These are phyloP conservation scores for Diospyros kaki DNA, from an alignment of 148 eudicot genomes.

Conservation along the genomic window DNA sequence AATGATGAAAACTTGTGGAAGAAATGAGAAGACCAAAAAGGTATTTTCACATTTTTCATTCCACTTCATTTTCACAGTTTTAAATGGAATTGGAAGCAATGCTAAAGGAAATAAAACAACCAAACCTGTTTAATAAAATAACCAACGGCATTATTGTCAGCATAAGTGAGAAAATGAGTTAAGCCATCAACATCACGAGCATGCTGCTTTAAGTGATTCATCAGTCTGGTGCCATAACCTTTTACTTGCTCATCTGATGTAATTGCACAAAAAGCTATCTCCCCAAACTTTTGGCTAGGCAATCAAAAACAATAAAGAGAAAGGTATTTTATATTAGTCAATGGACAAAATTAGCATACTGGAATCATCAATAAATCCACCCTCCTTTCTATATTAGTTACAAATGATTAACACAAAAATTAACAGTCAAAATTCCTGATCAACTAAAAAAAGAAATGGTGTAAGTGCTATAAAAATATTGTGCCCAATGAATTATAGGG, in stretches of 20 bases:
- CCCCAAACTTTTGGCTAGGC: constrained; percentile 93
- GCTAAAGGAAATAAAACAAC: not conserved
- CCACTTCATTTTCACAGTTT: too few relatives aligned
- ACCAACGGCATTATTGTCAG: constrained; percentile 99
- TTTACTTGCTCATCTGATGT: constrained; percentile 97
- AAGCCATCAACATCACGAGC: constrained; percentile 95
- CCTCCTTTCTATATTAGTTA: not conserved
- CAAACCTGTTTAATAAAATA: constrained; percentile 91
- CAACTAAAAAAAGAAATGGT: not conserved
- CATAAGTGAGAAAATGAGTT: constrained; percentile 96
- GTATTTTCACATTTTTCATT: too few relatives aligned
- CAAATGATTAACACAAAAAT: not conserved
- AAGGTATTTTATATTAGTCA: too few relatives aligned
- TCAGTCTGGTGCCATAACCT: constrained; percentile 96
- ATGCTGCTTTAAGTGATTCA: constrained; percentile 95
- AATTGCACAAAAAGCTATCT: constrained; percentile 97
- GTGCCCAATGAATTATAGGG: not conserved
- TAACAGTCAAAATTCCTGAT: not conserved
- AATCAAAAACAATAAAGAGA: constrained; percentile 5
- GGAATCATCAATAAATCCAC: not conserved
- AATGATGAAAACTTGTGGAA: too few relatives aligned
- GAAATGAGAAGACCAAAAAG: too few relatives aligned
- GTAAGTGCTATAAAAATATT: not conserved
- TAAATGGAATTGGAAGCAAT: too few relatives aligned
- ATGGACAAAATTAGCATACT: too few relatives aligned